These are phyloP conservation scores for Dittrichia graveolens DNA, from an alignment of 129 eudicot genomes.

Conservation along the genomic window DNA sequence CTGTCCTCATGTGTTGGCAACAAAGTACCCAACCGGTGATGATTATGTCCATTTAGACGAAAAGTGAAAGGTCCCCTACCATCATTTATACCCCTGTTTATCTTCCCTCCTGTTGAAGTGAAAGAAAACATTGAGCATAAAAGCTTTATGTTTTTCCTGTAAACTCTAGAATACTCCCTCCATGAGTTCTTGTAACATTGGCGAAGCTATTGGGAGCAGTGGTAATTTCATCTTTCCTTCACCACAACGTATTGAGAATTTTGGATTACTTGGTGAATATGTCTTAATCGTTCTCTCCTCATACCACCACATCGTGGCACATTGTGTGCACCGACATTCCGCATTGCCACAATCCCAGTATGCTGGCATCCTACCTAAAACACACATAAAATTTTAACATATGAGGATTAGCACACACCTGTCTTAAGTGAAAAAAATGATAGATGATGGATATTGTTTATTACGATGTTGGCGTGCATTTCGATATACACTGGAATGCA, in stretches of 20 bases:
- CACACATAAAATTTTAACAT: background rate
- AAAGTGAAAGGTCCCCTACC: background rate
- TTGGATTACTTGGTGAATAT: background rate
- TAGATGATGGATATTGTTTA: background rate
- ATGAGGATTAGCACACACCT: background rate
- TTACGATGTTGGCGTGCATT: background rate
- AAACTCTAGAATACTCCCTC: background rate
- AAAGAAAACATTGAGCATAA: background rate
- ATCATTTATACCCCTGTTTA: too few relatives aligned
- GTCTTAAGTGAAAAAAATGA: background rate
- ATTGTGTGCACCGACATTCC: background rate
- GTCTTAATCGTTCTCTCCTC: background rate
- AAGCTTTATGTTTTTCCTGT: background rate
- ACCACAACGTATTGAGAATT: background rate
- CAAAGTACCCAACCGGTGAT: background rate
- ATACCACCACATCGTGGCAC: background rate
- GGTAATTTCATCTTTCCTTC: background rate
- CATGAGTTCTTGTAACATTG: background rate
- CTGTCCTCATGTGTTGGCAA: too few relatives aligned
- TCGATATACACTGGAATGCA: background rate
- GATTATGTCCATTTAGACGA: background rate
- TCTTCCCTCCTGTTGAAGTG: too few relatives aligned
- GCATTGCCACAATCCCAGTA: conserved; percentile 1
- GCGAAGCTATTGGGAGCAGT: background rate
- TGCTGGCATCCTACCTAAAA: background rate